A percentile compares a stretch with the other conserved stretches of the same genome.
Conservation (phyloP, 192 early-diverging fungal genomes). For the Kickxella alabastrina region DNA sequence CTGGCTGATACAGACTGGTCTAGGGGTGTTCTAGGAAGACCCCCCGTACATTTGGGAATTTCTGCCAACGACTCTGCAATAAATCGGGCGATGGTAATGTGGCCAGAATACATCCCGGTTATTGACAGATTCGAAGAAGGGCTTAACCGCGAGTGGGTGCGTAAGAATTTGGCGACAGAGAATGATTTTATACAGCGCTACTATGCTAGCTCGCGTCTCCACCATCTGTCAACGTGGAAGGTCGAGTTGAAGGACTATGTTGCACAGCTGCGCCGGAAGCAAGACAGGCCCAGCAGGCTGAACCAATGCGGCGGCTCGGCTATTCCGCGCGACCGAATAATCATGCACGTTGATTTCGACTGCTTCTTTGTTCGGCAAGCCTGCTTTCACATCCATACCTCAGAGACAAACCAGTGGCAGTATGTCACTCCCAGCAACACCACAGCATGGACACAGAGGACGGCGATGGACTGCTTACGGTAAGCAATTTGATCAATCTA, state of each 20-base stretch:
- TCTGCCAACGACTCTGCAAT: not conserved
- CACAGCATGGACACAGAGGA: constrained; percentile 6
- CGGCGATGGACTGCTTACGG: no score
- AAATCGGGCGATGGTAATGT: not conserved
- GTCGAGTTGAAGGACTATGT: constrained; percentile 64
- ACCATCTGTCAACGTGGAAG: constrained; percentile 80
- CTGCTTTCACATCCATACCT: constrained; percentile 67
- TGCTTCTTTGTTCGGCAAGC: constrained; percentile 91
- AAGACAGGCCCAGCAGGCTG: not conserved
- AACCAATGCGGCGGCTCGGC: not conserved
- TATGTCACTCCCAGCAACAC: constrained; percentile 57
- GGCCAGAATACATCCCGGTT: constrained; percentile 4
- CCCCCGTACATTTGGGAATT: not conserved
- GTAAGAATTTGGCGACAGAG: constrained; percentile 36
- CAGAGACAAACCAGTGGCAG: constrained; percentile 62
- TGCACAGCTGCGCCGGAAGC: constrained; percentile 18
- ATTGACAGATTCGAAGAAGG: constrained; percentile 35
- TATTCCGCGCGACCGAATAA: constrained; percentile 19
- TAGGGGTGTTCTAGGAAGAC: not conserved
- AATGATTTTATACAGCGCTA: constrained; percentile 60
- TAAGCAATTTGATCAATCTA: not conserved
- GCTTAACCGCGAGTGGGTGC: constrained; percentile 40
- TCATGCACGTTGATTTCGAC: constrained; percentile 91
- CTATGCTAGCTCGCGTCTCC: constrained; percentile 68
- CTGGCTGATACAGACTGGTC: not conserved